phyloP scores from a whole-genome alignment of 2,329 filamentous ascomycete genomes.

The Chaetomiaceae sp. region DNA sequence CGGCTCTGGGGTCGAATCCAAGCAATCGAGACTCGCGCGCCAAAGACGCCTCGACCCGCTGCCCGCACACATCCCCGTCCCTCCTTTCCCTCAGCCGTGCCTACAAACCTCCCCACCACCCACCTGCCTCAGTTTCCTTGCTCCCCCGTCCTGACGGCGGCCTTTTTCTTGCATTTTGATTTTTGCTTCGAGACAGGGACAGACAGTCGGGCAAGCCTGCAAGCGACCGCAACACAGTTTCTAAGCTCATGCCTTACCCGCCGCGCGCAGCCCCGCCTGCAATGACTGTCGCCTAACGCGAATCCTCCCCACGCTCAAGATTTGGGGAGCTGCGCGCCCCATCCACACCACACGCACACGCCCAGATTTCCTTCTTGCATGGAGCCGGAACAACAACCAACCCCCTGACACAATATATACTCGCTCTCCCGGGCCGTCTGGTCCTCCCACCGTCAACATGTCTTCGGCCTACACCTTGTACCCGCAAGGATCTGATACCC shows the following conservation, averaged over 20 bases:
- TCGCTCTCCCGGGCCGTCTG: constrained; percentile 11
- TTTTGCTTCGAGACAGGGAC: no score
- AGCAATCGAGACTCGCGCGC: neutral
- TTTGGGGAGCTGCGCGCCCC: constrained; percentile 12
- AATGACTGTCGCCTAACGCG: constrained; percentile 24
- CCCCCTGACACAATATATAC: constrained; percentile 17
- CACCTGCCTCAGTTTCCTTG: neutral
- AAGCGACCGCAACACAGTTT: neutral
- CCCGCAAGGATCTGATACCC: constrained; percentile 25
- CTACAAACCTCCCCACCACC: neutral
- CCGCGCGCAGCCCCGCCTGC: constrained; percentile 12
- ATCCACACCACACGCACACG: no score
- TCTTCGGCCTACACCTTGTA: constrained; percentile 29
- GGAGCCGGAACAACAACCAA: neutral
- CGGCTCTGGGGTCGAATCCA: neutral
- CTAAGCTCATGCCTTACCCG: constrained; percentile 10
- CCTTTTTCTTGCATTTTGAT: neutral
- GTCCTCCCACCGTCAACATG: constrained; percentile 25
- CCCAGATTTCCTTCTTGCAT: neutral
- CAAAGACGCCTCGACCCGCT: neutral
- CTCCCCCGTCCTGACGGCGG: neutral
- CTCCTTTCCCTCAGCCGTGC: constrained; percentile 1
- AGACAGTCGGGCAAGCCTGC: neutral
- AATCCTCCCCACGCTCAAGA: constrained; percentile 11
- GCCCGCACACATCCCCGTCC: constrained; percentile 2